Evolutionary conservation across 306 rosid species (phyloP).

Genomic region (Pachyrhizus erosus): DNA sequence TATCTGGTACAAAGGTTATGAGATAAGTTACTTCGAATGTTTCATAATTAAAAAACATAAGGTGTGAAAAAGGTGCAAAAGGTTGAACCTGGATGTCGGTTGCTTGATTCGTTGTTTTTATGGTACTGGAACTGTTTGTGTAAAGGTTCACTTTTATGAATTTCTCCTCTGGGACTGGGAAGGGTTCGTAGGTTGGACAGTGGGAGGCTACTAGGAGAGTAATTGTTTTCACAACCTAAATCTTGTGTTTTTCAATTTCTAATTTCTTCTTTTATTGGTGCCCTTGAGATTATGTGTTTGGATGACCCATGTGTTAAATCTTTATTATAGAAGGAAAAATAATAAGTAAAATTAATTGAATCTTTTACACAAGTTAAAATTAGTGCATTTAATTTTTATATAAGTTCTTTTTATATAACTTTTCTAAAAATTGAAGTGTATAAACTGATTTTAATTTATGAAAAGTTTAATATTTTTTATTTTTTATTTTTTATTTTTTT

Average conservation of each 20-base stretch:
- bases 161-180: background rate
- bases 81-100: slow-evolving; percentile 4
- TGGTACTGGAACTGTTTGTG: slow-evolving; percentile 26
- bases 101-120: slow-evolving; percentile 22
- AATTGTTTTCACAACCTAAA: slow-evolving; percentile 22
- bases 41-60: background rate
- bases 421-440: no score
- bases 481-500: no score
- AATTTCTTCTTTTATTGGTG: background rate
- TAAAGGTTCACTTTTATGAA: slow-evolving; percentile 30
- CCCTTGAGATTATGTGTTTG: background rate
- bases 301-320: background rate
- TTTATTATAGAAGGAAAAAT: background rate
- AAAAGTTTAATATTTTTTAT: no score
- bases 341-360: no score
- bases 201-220: slow-evolving; percentile 16
- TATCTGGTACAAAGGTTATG: background rate
- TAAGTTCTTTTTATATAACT: no score
- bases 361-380: no score
- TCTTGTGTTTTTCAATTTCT: background rate
- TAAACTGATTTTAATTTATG: no score
- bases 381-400: no score
- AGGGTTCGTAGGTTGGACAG: background rate
- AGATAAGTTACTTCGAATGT: background rate
- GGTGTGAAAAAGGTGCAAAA: background rate